Evolutionary conservation across 1,284 basidiomycete species (phyloP).

Genomic region (Heterobasidion irregulare): DNA sequence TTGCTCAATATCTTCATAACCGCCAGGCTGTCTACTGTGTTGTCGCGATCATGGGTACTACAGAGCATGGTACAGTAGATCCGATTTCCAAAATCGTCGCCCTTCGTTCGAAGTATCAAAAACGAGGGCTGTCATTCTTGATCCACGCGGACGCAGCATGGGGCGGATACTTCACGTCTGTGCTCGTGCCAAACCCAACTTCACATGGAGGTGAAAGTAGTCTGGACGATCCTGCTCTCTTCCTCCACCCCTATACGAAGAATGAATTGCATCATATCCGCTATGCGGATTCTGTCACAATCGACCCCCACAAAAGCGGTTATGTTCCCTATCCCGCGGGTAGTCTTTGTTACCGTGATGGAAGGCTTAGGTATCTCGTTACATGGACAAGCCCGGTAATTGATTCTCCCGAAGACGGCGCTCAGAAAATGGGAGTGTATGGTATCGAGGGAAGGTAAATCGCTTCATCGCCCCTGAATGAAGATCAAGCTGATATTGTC

Average conservation of each 20-base stretch:
- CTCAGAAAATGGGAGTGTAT: constrained; percentile 30
- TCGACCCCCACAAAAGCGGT: constrained; percentile 40
- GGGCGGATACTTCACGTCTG: constrained; percentile 37
- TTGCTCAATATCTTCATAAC: constrained; percentile 10
- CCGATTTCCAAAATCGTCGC: constrained; percentile 30
- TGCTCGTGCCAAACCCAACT: constrained; percentile 15
- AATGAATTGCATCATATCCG: constrained; percentile 16
- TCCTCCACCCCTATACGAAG: constrained; percentile 10
- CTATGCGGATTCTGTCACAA: constrained; percentile 30
- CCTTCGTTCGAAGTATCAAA: constrained; percentile 23
- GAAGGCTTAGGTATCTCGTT: constrained; percentile 28
- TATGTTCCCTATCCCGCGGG: constrained; percentile 39
- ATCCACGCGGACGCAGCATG: constrained; percentile 37
- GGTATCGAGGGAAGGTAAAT: constrained; percentile 36
- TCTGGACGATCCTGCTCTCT: constrained; percentile 9
- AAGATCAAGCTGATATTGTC: too few species aligned
- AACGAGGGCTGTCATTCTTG: constrained; percentile 29
- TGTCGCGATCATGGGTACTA: constrained; percentile 35
- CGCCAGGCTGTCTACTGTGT: constrained; percentile 32
- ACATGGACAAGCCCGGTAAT: constrained; percentile 33
- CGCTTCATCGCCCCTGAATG: not conserved
- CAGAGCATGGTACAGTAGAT: constrained; percentile 37
- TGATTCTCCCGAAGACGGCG: constrained; percentile 14
- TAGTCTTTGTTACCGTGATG: constrained; percentile 32
- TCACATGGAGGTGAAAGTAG: not conserved